Evolutionary conservation across 257 asterid genomes (phyloP), one percentile per base, ranked within the genome.

Genomic region (Verbascum thapsus): DNA sequence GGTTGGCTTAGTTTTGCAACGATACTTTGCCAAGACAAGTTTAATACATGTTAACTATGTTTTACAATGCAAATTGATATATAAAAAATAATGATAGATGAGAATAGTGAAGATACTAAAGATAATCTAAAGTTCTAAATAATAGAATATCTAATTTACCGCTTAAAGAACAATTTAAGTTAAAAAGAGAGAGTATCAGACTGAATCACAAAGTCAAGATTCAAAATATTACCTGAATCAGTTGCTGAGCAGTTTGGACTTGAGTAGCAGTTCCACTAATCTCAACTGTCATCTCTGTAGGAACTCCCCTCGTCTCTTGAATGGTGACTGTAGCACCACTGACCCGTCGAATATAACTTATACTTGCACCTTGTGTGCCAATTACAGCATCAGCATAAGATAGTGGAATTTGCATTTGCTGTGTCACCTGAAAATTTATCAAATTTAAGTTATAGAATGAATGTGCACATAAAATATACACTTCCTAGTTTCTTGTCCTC

Each of bases 281-380:
- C 85, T 91, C 98, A 63, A 89, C 96, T 0, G 98, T 91, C 98
- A 91, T 91, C 78, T 91, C 98, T 35, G 85, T 86, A 38, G 99
- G 99, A 67, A 79, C 88, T 39, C 96, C 97, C 72, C 88, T 82
- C 12, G 96, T 78, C 83, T 92, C 99, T 81, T 92, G 99, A 68
- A 92, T 83, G 70, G 97, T 80, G 44, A 92, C 94, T 15, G 97
- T 92, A 48, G 99, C 94, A 52, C 97, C 97, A 74, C 99, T 92
- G 10, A 79, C 88, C 79, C 95, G 84, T 52, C 99, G 80, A 13
- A 92, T 87, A 81, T 89, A 92, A 69, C 99, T 92, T 71, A 92
- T 89, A 69, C 75, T 92, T 61, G 96, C 76, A 69, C 98, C 98
- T 77, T 81, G 88, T 35, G 87, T 83, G 43, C 98, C 98, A 54